phyloP scores from a whole-genome alignment of 352 stramenopile species.

The Phytophthora vignae region DNA sequence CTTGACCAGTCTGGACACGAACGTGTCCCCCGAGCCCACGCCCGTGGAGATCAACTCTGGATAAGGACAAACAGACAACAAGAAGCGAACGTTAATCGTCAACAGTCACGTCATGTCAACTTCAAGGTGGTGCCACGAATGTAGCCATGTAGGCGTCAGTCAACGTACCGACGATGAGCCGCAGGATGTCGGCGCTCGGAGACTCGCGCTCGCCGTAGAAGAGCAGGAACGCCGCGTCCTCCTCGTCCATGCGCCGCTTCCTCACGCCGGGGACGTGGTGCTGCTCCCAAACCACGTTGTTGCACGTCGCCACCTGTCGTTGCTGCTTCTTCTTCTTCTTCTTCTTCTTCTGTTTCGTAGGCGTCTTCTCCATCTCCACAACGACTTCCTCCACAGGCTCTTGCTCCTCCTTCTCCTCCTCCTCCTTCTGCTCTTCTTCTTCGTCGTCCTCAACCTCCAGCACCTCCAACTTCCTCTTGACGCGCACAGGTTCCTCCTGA shows the following conservation, averaged over 20 bases:
- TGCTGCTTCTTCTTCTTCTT: slow-evolving; percentile 12
- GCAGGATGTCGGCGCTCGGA: slow-evolving; percentile 53
- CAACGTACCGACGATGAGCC: slow-evolving; percentile 65
- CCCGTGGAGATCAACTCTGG: slow-evolving; percentile 64
- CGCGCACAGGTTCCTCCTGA: slow-evolving; percentile 26
- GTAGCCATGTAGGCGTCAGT: background rate
- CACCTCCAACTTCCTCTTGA: slow-evolving; percentile 38
- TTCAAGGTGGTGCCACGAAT: slow-evolving; percentile 1
- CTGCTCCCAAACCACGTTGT: slow-evolving; percentile 20
- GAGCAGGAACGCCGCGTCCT: slow-evolving; percentile 73
- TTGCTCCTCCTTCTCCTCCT: slow-evolving; percentile 22
- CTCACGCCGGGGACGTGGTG: slow-evolving; percentile 24
- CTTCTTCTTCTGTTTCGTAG: background rate
- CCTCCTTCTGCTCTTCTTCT: slow-evolving; percentile 31
- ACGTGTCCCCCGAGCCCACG: slow-evolving; percentile 39
- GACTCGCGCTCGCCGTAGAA: slow-evolving; percentile 70
- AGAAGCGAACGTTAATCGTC: slow-evolving; percentile 3
- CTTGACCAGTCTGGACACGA: slow-evolving; percentile 48
- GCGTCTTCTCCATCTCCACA: slow-evolving; percentile 3
- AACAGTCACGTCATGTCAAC: slow-evolving; percentile 9
- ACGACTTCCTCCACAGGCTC: slow-evolving; percentile 11
- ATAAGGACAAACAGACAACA: slow-evolving; percentile 7
- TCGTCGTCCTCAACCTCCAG: slow-evolving; percentile 25
- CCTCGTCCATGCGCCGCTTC: slow-evolving; percentile 57
- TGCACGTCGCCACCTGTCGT: slow-evolving; percentile 10